Base-by-base conservation (phyloP, 441 rosid genomes). In the Populus hybrid region DNA sequence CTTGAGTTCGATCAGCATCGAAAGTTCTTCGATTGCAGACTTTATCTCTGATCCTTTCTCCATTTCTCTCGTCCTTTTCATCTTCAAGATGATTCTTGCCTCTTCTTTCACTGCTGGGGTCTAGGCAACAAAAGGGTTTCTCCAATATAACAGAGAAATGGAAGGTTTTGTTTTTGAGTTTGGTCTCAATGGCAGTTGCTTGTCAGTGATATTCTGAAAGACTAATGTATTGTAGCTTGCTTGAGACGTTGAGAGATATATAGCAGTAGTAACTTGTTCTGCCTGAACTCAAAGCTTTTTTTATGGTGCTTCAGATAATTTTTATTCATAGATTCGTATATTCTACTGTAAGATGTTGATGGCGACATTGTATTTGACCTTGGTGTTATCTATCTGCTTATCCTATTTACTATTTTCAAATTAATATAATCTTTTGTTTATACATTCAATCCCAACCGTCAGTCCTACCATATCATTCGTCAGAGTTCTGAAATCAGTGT, bases 21-120 rank as follows among this genome's bases (percentile, higher is more conserved):
- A 85, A n/a, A 95, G 87, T 85, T 95, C 99, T 81, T 92, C 97
- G 82, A 90, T 88, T 83, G 95, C 97, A 61, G 87, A 79, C 84
- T 87, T 86, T 70, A 95, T 67, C 88, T 92, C 98, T 78, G 96
- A 77, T 72, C 76, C 84, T 72, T 81, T 84, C 80, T 93, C 97
- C 93, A 88, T 85, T 81, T 90, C 93, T 84, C 95, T 92, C 80
- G 85, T 88, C 81, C 95, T 90, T 86, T 92, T 93, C 94, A 90
- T 92, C 66, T 73, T 78, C 18, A 23, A 18, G 12, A 24, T 66
- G 38, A 38, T 34, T 79, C 64, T 69, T 50, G 73, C 0, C 34
- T 30, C 46, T 63, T 71, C 10, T 73, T 8, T 46, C 66, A 59
- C 66, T n/a, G n/a, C 67, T 26, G 64, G 64, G 64, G 20, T 78